Conservation (phyloP, 495 filamentous ascomycete genomes). For the Cairneyella variabilis region DNA sequence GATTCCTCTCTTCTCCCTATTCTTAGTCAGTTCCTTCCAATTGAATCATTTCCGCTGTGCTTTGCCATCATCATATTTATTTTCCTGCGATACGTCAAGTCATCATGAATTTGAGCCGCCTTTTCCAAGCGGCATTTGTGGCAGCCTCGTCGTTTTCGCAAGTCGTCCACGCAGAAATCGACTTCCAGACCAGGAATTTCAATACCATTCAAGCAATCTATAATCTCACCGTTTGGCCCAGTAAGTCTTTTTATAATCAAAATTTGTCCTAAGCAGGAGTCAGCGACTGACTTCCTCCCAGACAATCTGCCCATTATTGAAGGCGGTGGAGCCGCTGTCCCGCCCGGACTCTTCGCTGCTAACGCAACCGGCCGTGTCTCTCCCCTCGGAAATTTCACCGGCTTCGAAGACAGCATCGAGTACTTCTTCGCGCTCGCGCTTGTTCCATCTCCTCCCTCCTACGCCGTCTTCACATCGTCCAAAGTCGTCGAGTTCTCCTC, state of each 20-base stretch:
- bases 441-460: neutral
- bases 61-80: too few species aligned
- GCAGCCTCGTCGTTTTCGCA: neutral
- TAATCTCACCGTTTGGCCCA: slow-evolving; percentile 6
- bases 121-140: neutral
- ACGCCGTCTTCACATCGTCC: neutral
- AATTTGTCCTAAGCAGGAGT: neutral
- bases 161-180: neutral
- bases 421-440: slow-evolving; percentile 10
- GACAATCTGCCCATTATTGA: slow-evolving; percentile 4
- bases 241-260: neutral
- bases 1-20: too few species aligned
- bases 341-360: neutral
- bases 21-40: too few species aligned
- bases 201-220: neutral
- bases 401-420: slow-evolving; percentile 2
- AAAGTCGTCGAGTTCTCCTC: neutral
- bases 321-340: neutral
- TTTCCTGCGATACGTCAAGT: too few species aligned
- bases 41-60: too few species aligned
- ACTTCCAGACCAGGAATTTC: neutral
- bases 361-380: slow-evolving; percentile 9
- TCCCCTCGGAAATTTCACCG: slow-evolving; percentile 7
- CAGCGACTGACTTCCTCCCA: neutral
- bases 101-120: too few species aligned